These are phyloP conservation scores for Schwanniomyces polymorphus DNA, from an alignment of 805 yeast genomes.

Conservation along the genomic window DNA sequence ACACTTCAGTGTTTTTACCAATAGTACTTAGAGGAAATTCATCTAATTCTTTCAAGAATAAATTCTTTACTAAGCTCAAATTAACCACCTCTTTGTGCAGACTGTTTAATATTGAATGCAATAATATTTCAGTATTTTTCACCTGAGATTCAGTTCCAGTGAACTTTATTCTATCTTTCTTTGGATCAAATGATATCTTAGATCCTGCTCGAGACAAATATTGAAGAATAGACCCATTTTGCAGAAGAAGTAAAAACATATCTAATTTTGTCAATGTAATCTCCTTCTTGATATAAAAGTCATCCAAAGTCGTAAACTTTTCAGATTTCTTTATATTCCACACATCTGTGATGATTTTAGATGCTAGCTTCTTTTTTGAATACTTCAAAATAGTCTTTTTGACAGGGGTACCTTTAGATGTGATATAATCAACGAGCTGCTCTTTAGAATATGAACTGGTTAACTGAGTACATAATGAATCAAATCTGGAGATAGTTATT, in stretches of 20 bases:
- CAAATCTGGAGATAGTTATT: slow-evolving; percentile 9
- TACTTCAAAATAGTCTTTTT: slow-evolving; percentile 3
- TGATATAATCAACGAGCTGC: slow-evolving; percentile 12
- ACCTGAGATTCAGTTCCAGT: slow-evolving; percentile 42
- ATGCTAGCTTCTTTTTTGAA: slow-evolving; percentile 17
- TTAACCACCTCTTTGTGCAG: slow-evolving; percentile 29
- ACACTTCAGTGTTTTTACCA: slow-evolving; percentile 33
- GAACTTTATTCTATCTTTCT: slow-evolving; percentile 28
- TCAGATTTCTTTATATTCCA: slow-evolving; percentile 32
- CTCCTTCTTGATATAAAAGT: slow-evolving; percentile 29
- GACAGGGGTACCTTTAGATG: not conserved
- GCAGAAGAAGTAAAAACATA: slow-evolving; percentile 39
- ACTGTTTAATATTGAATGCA: slow-evolving; percentile 28
- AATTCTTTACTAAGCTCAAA: slow-evolving; percentile 22
- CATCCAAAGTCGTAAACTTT: slow-evolving; percentile 23
- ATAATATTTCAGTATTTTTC: slow-evolving; percentile 44
- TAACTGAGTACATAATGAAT: slow-evolving; percentile 4
- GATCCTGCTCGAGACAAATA: slow-evolving; percentile 44
- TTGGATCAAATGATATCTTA: slow-evolving; percentile 29
- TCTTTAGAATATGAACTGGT: slow-evolving; percentile 11
- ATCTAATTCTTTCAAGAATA: slow-evolving; percentile 28
- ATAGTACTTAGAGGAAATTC: slow-evolving; percentile 23
- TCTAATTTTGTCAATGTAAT: slow-evolving; percentile 36
- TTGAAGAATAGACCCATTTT: slow-evolving; percentile 38
- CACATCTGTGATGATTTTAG: slow-evolving; percentile 27